Evolutionary conservation across 2,329 filamentous ascomycete species (phyloP).

Genomic region (Aspergillus sclerotialis): DNA sequence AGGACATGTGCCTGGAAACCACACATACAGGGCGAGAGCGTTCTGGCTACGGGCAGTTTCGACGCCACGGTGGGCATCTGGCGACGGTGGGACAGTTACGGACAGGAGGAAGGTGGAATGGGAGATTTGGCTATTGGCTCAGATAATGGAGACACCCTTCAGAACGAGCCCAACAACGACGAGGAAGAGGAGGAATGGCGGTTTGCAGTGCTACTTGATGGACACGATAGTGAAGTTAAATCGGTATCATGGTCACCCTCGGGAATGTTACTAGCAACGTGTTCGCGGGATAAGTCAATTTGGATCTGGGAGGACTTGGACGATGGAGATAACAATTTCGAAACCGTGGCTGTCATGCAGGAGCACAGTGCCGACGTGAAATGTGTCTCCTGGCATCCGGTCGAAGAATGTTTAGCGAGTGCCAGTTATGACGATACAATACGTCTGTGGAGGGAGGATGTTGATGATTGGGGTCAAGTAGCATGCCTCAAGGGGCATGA

Average conservation of each 20-base stretch:
- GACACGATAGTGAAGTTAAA: constrained; percentile 94
- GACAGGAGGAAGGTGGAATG: constrained; percentile 17
- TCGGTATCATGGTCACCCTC: constrained; percentile 54
- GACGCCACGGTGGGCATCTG: constrained; percentile 84
- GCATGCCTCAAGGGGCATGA: constrained; percentile 70
- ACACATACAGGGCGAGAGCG: constrained; percentile 56
- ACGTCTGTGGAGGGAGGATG: constrained; percentile 80
- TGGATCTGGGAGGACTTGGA: constrained; percentile 97
- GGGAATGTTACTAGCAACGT: constrained; percentile 83
- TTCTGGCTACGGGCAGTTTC: constrained; percentile 87
- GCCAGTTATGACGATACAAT: constrained; percentile 94
- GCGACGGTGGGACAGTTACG: constrained; percentile 55
- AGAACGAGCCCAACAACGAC: constrained; percentile 44
- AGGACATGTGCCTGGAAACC: constrained; percentile 85
- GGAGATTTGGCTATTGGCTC: constrained; percentile 12
- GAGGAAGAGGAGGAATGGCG: constrained; percentile 79
- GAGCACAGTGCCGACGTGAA: constrained; percentile 97
- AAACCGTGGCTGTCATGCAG: constrained; percentile 89
- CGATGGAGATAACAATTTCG: constrained; percentile 86
- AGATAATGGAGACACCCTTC: constrained; percentile 16
- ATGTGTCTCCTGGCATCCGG: constrained; percentile 83
- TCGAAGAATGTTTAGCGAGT: constrained; percentile 71
- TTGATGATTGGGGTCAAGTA: constrained; percentile 91
- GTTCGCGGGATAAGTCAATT: constrained; percentile 84
- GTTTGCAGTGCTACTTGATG: constrained; percentile 85